A percentile compares a stretch with the other conserved stretches of the same genome.
Conservation (phyloP, 1,284 basidiomycete genomes). For the Sanghuangporus baumii region DNA sequence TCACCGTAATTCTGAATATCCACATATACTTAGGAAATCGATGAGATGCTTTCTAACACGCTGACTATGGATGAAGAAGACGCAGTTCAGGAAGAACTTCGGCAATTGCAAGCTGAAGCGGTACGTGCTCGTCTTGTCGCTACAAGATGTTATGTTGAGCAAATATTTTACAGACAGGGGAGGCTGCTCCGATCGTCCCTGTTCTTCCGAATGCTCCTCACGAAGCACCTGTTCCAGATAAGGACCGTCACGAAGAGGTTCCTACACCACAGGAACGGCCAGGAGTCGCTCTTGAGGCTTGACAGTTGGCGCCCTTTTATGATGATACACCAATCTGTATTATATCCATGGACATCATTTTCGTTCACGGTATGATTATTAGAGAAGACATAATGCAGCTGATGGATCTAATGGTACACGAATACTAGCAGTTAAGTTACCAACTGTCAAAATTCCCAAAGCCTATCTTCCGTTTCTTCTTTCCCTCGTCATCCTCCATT, state of each 20-base stretch:
- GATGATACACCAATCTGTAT: constrained; percentile 8
- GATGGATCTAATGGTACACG: neutral
- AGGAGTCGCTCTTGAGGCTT: constrained; percentile 42
- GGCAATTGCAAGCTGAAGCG: constrained; percentile 55
- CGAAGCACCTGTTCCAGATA: constrained; percentile 30
- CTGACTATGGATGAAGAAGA: constrained; percentile 92
- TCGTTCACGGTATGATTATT: neutral
- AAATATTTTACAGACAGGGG: neutral
- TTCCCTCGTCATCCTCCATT: constrained; percentile 36
- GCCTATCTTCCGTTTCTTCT: constrained; percentile 70
- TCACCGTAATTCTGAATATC: constrained; percentile 1
- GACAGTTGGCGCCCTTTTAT: constrained; percentile 11
- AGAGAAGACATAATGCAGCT: neutral
- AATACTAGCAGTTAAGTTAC: constrained; percentile 31
- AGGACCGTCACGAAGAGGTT: constrained; percentile 26
- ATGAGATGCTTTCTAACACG: constrained; percentile 78
- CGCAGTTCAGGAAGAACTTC: constrained; percentile 81
- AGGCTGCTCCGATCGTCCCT: constrained; percentile 22
- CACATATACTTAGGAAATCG: constrained; percentile 70
- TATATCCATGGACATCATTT: neutral
- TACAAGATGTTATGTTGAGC: neutral
- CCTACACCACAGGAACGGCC: constrained; percentile 24
- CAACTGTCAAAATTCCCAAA: constrained; percentile 79
- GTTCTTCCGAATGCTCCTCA: constrained; percentile 45
- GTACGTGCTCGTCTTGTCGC: neutral